Percentiles rank a stretch among this genome's conserved stretches.
These are phyloP conservation scores for Domatiomyces catenatus DNA, from an alignment of 2,329 filamentous ascomycete species.

Conservation along the genomic window DNA sequence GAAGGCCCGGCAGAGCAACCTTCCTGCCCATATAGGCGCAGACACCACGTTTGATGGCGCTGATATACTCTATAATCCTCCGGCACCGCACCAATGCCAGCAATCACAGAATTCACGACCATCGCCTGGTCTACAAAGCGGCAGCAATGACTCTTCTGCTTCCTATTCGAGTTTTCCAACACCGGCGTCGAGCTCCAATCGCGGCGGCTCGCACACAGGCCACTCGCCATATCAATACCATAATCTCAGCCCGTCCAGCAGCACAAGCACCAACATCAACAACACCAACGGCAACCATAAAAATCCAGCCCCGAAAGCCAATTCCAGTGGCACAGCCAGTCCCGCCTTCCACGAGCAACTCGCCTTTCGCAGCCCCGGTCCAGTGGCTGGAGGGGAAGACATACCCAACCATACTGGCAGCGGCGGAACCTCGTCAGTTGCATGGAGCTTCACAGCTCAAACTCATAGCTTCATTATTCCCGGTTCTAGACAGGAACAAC, in stretches of 20 bases:
- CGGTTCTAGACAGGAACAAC: neutral
- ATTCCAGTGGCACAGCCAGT: neutral
- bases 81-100: constrained; percentile 3
- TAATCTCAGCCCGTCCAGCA: constrained; percentile 2
- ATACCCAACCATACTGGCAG: neutral
- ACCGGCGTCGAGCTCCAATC: constrained; percentile 10
- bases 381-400: constrained; percentile 4
- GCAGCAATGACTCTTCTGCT: constrained; percentile 7
- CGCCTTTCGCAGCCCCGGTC: neutral
- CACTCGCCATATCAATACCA: constrained; percentile 11
- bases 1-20: neutral
- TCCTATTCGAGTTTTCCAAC: constrained; percentile 14
- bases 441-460: neutral
- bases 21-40: neutral
- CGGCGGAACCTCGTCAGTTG: neutral
- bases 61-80: constrained; percentile 2
- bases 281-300: neutral
- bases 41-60: constrained; percentile 6
- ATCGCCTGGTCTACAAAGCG: constrained; percentile 5
- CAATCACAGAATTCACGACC: constrained; percentile 8
- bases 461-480: neutral
- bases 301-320: neutral
- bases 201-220: constrained; percentile 9
- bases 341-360: neutral
- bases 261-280: constrained; percentile 3